Evolutionary conservation across 2,329 filamentous ascomycete species (phyloP).

Genomic region (Aspergillus sp.): DNA sequence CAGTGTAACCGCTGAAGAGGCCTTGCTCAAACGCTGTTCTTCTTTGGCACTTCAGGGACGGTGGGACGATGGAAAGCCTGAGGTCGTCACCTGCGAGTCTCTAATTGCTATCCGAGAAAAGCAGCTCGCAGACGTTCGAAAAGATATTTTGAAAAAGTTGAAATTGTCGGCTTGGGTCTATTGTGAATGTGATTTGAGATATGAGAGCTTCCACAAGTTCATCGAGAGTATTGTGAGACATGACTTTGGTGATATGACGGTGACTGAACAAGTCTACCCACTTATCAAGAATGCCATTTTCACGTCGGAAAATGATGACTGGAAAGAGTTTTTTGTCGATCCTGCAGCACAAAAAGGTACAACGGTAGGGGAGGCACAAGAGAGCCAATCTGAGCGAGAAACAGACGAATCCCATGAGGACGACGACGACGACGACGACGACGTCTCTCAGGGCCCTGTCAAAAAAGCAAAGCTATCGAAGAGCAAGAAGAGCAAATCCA

Average conservation of each 20-base stretch:
- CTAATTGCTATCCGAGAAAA: slow-evolving; percentile 21
- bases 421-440: neutral
- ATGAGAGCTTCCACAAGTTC: slow-evolving; percentile 25
- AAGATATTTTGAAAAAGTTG: slow-evolving; percentile 18
- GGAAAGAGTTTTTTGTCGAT: slow-evolving; percentile 24
- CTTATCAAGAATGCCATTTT: slow-evolving; percentile 15
- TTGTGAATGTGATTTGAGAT: slow-evolving; percentile 13
- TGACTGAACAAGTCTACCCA: slow-evolving; percentile 16
- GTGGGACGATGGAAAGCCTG: slow-evolving; percentile 23
- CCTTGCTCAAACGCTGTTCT: slow-evolving; percentile 46
- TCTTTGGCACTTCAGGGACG: slow-evolving; percentile 26
- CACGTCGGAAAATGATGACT: slow-evolving; percentile 19
- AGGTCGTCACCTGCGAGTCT: slow-evolving; percentile 25
- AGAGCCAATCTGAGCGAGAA: no score
- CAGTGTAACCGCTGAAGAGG: slow-evolving; percentile 42
- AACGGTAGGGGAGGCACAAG: no score
- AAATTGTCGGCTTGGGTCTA: slow-evolving; percentile 27
- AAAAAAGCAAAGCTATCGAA: no score
- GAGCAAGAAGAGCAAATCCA: neutral
- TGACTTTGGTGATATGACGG: slow-evolving; percentile 23
- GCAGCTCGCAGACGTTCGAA: slow-evolving; percentile 17
- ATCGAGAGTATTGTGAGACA: slow-evolving; percentile 19
- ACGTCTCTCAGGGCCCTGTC: neutral
- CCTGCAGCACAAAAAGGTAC: no score
- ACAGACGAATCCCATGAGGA: neutral